Evolutionary conservation across 2,329 filamentous ascomycete species (phyloP).

Genomic region (Escovopsis weberi): DNA sequence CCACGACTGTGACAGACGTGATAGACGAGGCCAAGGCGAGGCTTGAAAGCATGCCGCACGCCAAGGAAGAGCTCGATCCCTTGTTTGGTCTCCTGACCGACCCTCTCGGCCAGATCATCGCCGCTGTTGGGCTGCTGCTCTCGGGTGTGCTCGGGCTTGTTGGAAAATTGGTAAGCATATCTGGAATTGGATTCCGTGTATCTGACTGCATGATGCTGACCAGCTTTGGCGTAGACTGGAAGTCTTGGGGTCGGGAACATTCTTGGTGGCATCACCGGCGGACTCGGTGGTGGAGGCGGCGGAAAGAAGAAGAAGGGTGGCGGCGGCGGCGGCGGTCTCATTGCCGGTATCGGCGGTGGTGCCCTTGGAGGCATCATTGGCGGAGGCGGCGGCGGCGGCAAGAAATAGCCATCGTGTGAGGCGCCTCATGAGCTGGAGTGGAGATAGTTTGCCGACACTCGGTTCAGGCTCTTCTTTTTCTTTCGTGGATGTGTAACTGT

Average conservation of each 20-base stretch:
- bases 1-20: conserved; percentile 62
- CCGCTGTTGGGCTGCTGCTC: conserved; percentile 71
- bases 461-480: no score
- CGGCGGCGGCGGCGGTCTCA: neutral
- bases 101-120: conserved; percentile 84
- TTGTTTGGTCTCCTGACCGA: conserved; percentile 73
- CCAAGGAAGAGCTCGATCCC: conserved; percentile 88
- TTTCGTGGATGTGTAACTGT: no score
- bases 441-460: no score
- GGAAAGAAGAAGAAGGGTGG: conserved; percentile 15
- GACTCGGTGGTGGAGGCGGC: conserved; percentile 17
- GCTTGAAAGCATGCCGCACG: conserved; percentile 82
- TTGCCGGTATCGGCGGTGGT: no score
- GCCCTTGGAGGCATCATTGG: no score
- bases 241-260: conserved; percentile 64
- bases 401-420: no score
- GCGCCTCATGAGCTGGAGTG: no score
- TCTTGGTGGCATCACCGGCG: conserved; percentile 35
- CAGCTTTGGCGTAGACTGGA: conserved; percentile 39
- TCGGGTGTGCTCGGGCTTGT: conserved; percentile 75
- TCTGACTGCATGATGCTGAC: conserved; percentile 69
- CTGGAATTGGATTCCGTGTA: conserved; percentile 8
- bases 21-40: conserved; percentile 83
- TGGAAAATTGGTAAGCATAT: conserved; percentile 46
- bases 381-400: no score